A percentile compares a stretch with the other conserved stretches of the same genome.
Conservation (phyloP, 768 basidiomycete species). For the Lentinula sp. region DNA sequence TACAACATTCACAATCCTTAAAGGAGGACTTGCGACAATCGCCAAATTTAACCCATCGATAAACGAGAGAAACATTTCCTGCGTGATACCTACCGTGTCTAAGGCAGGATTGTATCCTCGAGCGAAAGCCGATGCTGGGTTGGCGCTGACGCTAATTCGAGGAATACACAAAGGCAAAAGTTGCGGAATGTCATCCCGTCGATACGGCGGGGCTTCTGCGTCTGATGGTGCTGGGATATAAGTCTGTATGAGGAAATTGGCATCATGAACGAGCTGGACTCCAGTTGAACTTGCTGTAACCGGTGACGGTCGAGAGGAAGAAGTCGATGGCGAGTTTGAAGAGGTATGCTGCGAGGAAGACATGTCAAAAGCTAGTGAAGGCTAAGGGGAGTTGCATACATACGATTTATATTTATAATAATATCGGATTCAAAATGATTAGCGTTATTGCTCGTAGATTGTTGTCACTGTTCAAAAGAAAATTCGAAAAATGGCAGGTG, state of each 20-base stretch:
- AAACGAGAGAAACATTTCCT: constrained; percentile 16
- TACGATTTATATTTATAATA: too few relatives aligned
- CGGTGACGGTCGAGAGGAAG: not conserved
- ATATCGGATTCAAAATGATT: too few relatives aligned
- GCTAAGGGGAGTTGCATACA: too few relatives aligned
- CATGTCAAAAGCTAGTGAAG: not conserved
- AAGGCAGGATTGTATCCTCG: constrained; percentile 14
- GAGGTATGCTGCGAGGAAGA: not conserved
- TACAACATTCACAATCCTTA: constrained; percentile 15
- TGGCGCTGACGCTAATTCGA: constrained; percentile 12
- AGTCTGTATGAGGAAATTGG: constrained; percentile 5
- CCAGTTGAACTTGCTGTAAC: not conserved
- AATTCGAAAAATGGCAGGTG: too few relatives aligned
- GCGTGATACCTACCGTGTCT: constrained; percentile 11
- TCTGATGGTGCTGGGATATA: constrained; percentile 2
- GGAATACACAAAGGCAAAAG: constrained; percentile 16
- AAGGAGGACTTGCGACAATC: constrained; percentile 19
- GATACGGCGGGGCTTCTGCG: not conserved
- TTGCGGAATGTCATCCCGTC: constrained; percentile 1
- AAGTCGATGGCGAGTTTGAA: not conserved
- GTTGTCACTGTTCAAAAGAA: not conserved
- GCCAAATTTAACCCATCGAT: constrained; percentile 19
- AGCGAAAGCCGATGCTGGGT: constrained; percentile 16
- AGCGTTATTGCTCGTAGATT: not conserved
- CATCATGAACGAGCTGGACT: constrained; percentile 3